Evolutionary conservation across 1,284 basidiomycete genomes (phyloP).

Genomic region (Ganoderma lingzhi): DNA sequence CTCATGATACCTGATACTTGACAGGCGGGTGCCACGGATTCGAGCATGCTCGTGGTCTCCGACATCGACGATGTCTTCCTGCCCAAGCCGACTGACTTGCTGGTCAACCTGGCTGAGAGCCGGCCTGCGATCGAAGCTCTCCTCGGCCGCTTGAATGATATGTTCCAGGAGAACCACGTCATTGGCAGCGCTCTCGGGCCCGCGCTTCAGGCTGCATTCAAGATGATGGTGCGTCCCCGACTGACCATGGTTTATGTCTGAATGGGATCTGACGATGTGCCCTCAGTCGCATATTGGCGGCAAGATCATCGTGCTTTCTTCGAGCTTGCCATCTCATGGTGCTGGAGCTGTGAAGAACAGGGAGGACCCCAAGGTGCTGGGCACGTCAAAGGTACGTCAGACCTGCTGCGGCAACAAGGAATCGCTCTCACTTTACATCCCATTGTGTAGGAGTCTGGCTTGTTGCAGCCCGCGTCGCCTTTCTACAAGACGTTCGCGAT

Average conservation of each 20-base stretch:
- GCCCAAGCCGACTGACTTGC: slow-evolving; percentile 94
- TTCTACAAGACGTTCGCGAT: slow-evolving; percentile 99
- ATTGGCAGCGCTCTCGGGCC: slow-evolving; percentile 97
- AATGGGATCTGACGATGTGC: slow-evolving; percentile 2
- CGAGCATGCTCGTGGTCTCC: slow-evolving; percentile 96
- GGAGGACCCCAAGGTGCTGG: slow-evolving; percentile 96
- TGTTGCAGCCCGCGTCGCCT: slow-evolving; percentile 88
- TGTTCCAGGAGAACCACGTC: slow-evolving; percentile 95
- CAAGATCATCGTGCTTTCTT: slow-evolving; percentile 92
- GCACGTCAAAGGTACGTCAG: slow-evolving; percentile 83
- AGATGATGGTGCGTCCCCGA: slow-evolving; percentile 78
- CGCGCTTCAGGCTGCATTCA: slow-evolving; percentile 95
- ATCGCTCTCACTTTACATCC: slow-evolving; percentile 10
- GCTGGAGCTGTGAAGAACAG: slow-evolving; percentile 94
- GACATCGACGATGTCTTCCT: slow-evolving; percentile 98
- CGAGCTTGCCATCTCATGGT: slow-evolving; percentile 89
- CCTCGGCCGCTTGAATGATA: slow-evolving; percentile 87
- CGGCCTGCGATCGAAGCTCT: slow-evolving; percentile 85
- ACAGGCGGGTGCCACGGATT: slow-evolving; percentile 84
- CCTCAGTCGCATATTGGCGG: slow-evolving; percentile 87
- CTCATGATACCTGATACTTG: slow-evolving; percentile 18
- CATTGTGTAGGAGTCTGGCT: slow-evolving; percentile 73
- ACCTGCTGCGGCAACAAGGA: neutral
- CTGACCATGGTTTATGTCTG: neutral
- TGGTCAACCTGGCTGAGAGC: slow-evolving; percentile 93